Base-by-base conservation (phyloP, 192 early-diverging fungal species). In the Coemansia reversa region DNA sequence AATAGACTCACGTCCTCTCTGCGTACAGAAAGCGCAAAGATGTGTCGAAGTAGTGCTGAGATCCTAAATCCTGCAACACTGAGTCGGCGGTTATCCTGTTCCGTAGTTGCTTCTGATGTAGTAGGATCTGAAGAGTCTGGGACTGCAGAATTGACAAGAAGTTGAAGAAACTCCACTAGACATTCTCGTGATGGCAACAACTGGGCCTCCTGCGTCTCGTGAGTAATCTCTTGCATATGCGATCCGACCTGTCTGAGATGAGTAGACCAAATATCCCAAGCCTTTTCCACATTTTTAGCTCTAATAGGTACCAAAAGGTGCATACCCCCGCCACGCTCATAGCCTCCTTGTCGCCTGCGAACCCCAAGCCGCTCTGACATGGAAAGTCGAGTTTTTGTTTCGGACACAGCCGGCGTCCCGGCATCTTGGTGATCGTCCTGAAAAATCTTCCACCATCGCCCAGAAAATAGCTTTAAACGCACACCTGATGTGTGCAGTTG, bases 201-300 rank as follows among this genome's bases (percentile, higher is more conserved):
- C 39, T 45, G 39, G 14, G 14, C 14, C 39, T 14, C 39, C 39
- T 45, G 39, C 9, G 14, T 45, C 39, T 45, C 39, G 3, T 45
- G 39, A 16, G 39, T 45, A 45, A 1, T 16, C 39, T 45, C 39
- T 16, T 45, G n/a, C 8, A 6, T 28, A 8, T 29, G 28, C 23
- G 48, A 30, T 14, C 55, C 54, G 18, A 53, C 28, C 29, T 58
- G 42, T 7, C 74, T 59, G 24, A 70, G 20, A 11, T 70, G 32
- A 2, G 47, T 18, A 9, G 69, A 62, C 72, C 78, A 80, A 55
- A 75, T 68, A 56, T 63, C 62, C 78, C 78, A 80, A 6, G 78
- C 78, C 66, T 66, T 65, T 42, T 80, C 78, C 4, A 57, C 60
- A 62, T 80, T 75, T 11, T 67, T 63, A 2, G 69, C 78, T 11